phyloP scores from a whole-genome alignment of 2,329 filamentous ascomycete genomes.

The Phaeosphaeriaceae sp. region DNA sequence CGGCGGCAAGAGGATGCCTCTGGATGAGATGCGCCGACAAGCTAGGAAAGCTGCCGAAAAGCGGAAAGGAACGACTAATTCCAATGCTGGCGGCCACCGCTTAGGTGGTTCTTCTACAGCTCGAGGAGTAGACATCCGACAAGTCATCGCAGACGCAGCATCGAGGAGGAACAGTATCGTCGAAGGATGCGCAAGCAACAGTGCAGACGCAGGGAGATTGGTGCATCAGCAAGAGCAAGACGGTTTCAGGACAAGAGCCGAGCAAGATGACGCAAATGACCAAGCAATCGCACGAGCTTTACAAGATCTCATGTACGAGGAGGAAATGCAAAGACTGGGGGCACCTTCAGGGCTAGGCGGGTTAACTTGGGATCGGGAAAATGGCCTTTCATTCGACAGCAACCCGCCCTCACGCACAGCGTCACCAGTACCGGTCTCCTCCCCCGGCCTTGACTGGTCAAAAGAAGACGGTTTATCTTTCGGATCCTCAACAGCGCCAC shows the following conservation, averaged over 20 bases:
- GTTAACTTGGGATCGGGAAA: constrained; percentile 45
- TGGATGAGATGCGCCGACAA: constrained; percentile 74
- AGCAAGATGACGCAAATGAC: constrained; percentile 89
- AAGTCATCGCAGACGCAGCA: constrained; percentile 73
- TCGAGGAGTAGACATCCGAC: constrained; percentile 72
- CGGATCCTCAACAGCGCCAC: constrained; percentile 12
- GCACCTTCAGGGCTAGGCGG: constrained; percentile 44
- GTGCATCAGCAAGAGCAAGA: constrained; percentile 68
- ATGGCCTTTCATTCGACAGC: constrained; percentile 52
- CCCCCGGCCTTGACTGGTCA: constrained; percentile 30
- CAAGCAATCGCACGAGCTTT: constrained; percentile 83
- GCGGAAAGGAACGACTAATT: constrained; percentile 62
- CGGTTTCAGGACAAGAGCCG: constrained; percentile 81
- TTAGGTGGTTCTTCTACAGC: constrained; percentile 68
- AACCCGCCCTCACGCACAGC: constrained; percentile 51
- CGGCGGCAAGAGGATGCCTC: constrained; percentile 63
- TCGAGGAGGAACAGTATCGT: constrained; percentile 69
- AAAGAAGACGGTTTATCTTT: constrained; percentile 45
- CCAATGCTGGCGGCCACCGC: constrained; percentile 74
- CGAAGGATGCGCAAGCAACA: constrained; percentile 77
- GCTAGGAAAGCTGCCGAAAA: constrained; percentile 78
- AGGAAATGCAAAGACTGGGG: constrained; percentile 60
- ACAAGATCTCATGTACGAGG: constrained; percentile 85
- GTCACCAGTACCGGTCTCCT: constrained; percentile 50
- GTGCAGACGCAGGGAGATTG: constrained; percentile 69